These are phyloP conservation scores for Mortierella antarctica DNA, from an alignment of 192 early-diverging fungal species.

Conservation along the genomic window DNA sequence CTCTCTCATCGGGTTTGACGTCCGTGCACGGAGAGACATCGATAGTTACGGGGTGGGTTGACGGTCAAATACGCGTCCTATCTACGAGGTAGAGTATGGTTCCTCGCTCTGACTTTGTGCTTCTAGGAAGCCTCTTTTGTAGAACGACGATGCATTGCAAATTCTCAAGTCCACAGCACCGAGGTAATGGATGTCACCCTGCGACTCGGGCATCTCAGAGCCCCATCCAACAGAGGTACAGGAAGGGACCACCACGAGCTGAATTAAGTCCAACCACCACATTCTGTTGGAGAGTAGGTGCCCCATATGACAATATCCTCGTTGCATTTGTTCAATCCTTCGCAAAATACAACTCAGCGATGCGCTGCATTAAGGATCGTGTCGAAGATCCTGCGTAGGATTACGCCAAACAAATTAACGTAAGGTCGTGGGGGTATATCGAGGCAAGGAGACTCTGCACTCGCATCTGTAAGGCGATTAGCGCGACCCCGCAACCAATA, in stretches of 20 bases:
- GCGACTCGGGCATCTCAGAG: conserved; percentile 19
- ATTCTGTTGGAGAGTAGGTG: conserved; percentile 6
- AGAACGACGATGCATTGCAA: too few relatives aligned
- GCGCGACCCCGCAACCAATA: conserved; percentile 18
- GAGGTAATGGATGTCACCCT: conserved; percentile 10
- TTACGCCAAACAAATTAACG: neutral
- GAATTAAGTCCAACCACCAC: conserved; percentile 19
- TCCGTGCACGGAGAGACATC: too few relatives aligned
- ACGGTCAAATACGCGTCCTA: too few relatives aligned
- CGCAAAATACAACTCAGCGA: conserved; percentile 1
- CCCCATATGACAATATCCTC: conserved; percentile 3
- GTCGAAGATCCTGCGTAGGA: conserved; percentile 10
- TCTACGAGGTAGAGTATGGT: too few relatives aligned
- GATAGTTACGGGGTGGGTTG: too few relatives aligned
- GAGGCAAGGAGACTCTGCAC: neutral
- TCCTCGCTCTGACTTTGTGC: too few relatives aligned
- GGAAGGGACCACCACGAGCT: conserved; percentile 12
- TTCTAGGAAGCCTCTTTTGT: too few relatives aligned
- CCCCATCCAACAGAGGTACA: conserved; percentile 16
- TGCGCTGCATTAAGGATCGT: conserved; percentile 4
- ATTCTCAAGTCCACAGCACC: too few relatives aligned
- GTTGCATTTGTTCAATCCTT: conserved; percentile 8
- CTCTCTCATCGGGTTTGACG: too few relatives aligned
- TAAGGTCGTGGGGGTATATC: conserved; percentile 20
- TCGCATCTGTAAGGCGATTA: conserved; percentile 23